A percentile compares a stretch with the other conserved stretches of the same genome.
Conservation (phyloP, 148 eudicot genomes). For the Rhododendron mucronatum region DNA sequence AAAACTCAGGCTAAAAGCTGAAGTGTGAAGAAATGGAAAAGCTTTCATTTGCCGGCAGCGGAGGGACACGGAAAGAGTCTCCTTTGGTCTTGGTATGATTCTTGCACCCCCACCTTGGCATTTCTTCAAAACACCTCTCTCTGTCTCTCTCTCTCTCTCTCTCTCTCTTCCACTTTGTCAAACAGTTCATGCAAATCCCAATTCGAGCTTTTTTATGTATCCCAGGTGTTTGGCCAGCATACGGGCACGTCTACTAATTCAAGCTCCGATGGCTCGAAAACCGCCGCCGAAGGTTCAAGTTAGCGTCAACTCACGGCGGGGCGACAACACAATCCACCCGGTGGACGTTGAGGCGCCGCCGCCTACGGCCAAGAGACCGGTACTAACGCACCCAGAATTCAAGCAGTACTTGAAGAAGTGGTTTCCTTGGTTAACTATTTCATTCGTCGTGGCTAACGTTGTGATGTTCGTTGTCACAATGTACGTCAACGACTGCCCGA, state of each 20-base stretch:
- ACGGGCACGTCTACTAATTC: neutral
- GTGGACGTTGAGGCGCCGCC: slow-evolving; percentile 25
- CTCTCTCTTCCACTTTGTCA: neutral
- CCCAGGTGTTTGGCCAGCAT: neutral
- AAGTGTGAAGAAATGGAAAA: neutral
- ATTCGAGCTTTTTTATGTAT: neutral
- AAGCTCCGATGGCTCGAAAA: neutral
- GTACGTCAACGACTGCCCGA: slow-evolving; percentile 80
- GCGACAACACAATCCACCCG: slow-evolving; percentile 28
- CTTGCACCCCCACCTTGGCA: neutral
- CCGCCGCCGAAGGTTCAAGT: slow-evolving; percentile 5
- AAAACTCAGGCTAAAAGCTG: neutral
- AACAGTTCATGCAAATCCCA: neutral
- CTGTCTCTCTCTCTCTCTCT: neutral
- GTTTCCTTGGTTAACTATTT: slow-evolving; percentile 63
- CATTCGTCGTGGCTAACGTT: slow-evolving; percentile 50
- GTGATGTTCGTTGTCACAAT: slow-evolving; percentile 54
- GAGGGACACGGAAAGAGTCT: neutral
- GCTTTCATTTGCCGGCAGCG: neutral
- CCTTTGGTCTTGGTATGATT: neutral
- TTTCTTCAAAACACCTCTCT: neutral
- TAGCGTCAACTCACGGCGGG: slow-evolving; percentile 18
- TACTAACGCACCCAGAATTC: slow-evolving; percentile 17
- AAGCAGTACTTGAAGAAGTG: slow-evolving; percentile 24
- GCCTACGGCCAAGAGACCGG: slow-evolving; percentile 10